Evolutionary conservation across 129 eudicot genomes (phyloP).

Genomic region (Ambrosia artemisiifolia): DNA sequence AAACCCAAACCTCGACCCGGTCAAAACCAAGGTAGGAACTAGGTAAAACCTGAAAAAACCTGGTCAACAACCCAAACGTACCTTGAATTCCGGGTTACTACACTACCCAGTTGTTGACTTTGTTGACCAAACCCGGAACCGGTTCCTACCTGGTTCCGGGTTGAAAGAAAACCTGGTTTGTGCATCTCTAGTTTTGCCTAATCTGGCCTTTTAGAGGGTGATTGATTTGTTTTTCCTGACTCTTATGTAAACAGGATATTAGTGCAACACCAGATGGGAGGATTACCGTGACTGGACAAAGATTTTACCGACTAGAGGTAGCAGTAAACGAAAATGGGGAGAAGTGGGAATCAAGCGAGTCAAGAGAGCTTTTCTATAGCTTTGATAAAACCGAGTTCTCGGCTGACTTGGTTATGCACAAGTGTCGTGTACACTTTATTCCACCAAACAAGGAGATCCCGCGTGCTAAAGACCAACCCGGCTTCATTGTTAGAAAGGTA

Average conservation of each 20-base stretch:
- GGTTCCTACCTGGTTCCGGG: too few species aligned
- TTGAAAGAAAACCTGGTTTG: too few species aligned
- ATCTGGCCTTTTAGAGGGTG: neutral
- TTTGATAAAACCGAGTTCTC: conserved; percentile 78
- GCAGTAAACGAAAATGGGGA: conserved; percentile 64
- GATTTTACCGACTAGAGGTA: conserved; percentile 86
- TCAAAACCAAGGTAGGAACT: too few species aligned
- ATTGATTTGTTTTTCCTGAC: neutral
- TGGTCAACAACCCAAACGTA: too few species aligned
- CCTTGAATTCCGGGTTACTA: too few species aligned
- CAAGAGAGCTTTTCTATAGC: conserved; percentile 81
- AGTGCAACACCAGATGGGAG: conserved; percentile 42
- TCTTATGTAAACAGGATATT: conserved; percentile 51
- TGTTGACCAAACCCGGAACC: too few species aligned
- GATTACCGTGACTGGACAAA: conserved; percentile 75
- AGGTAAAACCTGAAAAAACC: too few species aligned
- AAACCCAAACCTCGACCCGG: too few species aligned
- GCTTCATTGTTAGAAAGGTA: conserved; percentile 75
- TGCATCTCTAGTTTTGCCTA: too few species aligned
- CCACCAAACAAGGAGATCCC: conserved; percentile 77
- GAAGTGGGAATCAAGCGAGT: conserved; percentile 60
- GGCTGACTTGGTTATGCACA: conserved; percentile 90
- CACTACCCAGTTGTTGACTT: too few species aligned
- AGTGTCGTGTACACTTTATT: conserved; percentile 79
- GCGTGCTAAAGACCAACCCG: conserved; percentile 62